phyloP scores from a whole-genome alignment of 352 stramenopile genomes.

The Phytopythium litorale region DNA sequence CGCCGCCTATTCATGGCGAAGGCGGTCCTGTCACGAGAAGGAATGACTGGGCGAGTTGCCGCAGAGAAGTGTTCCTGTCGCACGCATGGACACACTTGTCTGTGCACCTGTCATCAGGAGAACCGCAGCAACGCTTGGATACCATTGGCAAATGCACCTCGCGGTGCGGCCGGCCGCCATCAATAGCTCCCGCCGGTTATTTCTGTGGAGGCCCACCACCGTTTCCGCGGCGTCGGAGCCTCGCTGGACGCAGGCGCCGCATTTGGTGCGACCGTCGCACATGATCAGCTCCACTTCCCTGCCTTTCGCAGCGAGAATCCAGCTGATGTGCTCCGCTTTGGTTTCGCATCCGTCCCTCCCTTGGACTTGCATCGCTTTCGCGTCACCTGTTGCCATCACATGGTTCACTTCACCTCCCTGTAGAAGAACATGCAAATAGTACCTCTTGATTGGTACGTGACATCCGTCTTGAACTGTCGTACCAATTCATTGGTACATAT shows the following conservation, averaged over 20 bases:
- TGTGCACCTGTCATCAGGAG: background rate
- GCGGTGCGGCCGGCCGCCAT: too few species aligned
- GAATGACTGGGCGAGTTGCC: background rate
- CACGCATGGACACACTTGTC: background rate
- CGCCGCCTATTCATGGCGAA: background rate
- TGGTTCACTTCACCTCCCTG: too few species aligned
- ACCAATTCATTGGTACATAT: constrained; percentile 1
- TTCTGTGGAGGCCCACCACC: background rate
- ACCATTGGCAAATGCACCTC: background rate
- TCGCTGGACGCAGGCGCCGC: background rate
- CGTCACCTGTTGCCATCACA: too few species aligned
- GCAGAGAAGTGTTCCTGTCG: background rate
- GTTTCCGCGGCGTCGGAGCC: background rate
- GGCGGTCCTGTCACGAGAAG: background rate
- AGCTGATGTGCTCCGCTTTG: background rate
- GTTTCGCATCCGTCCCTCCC: too few species aligned
- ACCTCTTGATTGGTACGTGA: background rate
- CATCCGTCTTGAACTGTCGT: background rate
- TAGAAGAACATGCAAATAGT: too few species aligned
- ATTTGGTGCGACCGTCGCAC: background rate
- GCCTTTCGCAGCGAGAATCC: background rate
- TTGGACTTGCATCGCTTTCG: background rate
- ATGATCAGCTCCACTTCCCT: background rate
- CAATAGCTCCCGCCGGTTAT: background rate
- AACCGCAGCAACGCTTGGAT: background rate